Base-by-base conservation (phyloP, 2,329 filamentous ascomycete genomes). In the Trichoderma polysporum region DNA sequence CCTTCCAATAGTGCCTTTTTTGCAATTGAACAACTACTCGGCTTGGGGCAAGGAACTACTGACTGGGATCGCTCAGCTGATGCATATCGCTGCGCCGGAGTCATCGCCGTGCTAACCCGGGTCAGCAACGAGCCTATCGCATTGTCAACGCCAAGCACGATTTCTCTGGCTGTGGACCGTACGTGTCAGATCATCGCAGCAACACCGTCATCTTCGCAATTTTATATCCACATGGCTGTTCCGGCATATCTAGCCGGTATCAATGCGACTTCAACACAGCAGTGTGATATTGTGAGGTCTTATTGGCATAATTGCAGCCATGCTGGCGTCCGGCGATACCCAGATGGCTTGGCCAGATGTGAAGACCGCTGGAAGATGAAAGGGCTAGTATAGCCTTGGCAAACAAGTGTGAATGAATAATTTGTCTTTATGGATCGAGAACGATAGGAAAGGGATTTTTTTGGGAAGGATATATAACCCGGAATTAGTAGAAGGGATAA, bases 301-400 rank as follows among this genome's bases (percentile, higher is more conserved):
- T 81, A 81, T 62, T 81, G 79, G 79, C 71, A 68, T 19, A 77
- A 77, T 47, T 81, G 79, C 66, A 74, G 72, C 29, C 69, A 71
- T n/a, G 74, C 73, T 4, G 78, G 77, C 13, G 76, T 81, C 33
- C 77, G 78, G 17, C 74, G 78, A 12, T 81, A 81, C 22, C 69
- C 66, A 15, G 71, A 70, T 2, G 73, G 67, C 4, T 53, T 71
- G 59, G 71, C 72, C 5, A 72, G 73, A 49, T 80, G 76, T n/a
- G 76, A 79, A 63, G 71, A 74, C 53, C 70, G 64, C 35, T 79
- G 78, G 79, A 73, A 71, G 45, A 62, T 60, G 19, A 74, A 67
- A 31, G 73, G 73, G 13, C 25, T 67, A 31, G 58, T 33, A 5
- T 65, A 41, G 15, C 5, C 19, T 60, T 49, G 54, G 35, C 17